A percentile compares a stretch with the other conserved stretches of the same genome.
Conservation (phyloP, 208 protist genomes). For the Acanthamoeba healyi region DNA sequence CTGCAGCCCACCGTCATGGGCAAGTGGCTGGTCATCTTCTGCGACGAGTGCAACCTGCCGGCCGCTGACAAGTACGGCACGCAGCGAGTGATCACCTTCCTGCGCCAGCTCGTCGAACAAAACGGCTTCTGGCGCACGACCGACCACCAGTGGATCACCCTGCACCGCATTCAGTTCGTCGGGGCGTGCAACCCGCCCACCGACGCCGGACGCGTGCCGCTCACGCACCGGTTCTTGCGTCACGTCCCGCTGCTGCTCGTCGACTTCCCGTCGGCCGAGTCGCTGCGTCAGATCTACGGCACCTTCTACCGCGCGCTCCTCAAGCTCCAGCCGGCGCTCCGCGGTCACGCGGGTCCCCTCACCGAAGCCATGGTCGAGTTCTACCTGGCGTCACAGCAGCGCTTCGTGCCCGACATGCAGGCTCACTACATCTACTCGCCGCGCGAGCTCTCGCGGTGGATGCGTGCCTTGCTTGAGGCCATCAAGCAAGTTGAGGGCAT, state of each 20-base stretch:
- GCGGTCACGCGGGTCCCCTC: constrained; percentile 86
- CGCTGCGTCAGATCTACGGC: constrained; percentile 98
- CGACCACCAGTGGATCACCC: constrained; percentile 93
- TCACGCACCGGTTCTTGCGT: constrained; percentile 97
- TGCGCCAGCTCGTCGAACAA: constrained; percentile 98
- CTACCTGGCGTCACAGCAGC: constrained; percentile 95
- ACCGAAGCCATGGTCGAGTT: constrained; percentile 97
- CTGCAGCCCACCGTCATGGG: constrained; percentile 92
- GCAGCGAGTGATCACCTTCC: constrained; percentile 97
- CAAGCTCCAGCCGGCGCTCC: constrained; percentile 87
- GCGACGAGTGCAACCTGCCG: constrained; percentile 99
- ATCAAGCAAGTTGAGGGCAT: constrained; percentile 88
- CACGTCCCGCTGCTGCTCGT: constrained; percentile 98
- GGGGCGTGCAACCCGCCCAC: constrained; percentile 98
- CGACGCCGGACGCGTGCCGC: constrained; percentile 97
- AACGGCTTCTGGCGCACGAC: constrained; percentile 84
- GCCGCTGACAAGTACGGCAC: constrained; percentile 98
- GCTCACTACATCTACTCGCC: constrained; percentile 99
- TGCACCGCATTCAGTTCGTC: constrained; percentile 97
- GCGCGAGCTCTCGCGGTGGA: constrained; percentile 98
- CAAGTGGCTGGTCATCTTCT: constrained; percentile 98
- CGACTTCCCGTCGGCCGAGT: constrained; percentile 97
- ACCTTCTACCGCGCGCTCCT: constrained; percentile 98
- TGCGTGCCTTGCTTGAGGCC: constrained; percentile 97
- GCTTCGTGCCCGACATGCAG: constrained; percentile 96